phyloP scores from a whole-genome alignment of 805 yeast genomes.

The Myxozyma nipponensis region DNA sequence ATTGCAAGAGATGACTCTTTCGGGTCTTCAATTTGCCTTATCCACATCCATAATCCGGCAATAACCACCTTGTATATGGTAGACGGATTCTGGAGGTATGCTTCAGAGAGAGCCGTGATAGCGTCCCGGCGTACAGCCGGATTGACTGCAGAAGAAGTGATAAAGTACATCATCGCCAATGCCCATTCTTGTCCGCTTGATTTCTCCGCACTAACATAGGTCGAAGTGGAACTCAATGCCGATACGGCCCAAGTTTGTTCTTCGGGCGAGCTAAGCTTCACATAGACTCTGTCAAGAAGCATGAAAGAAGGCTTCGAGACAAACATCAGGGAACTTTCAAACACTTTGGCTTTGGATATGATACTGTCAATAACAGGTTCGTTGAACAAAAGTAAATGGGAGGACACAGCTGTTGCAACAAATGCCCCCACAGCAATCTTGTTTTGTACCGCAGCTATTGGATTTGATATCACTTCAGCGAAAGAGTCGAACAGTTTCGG shows the following conservation, averaged over 20 bases:
- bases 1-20: constrained; percentile 27
- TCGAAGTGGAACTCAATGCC: constrained; percentile 42
- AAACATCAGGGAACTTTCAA: constrained; percentile 34
- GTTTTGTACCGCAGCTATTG: constrained; percentile 51
- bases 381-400: constrained; percentile 25
- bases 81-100: constrained; percentile 40
- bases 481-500: constrained; percentile 37
- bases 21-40: constrained; percentile 21
- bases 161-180: constrained; percentile 27
- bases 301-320: constrained; percentile 48
- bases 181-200: constrained; percentile 29
- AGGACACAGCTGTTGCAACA: constrained; percentile 40
- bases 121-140: constrained; percentile 21
- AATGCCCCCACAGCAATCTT: constrained; percentile 54
- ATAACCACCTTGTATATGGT: constrained; percentile 46
- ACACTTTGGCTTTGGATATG: constrained; percentile 11
- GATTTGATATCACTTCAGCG: constrained; percentile 48
- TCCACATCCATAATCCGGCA: constrained; percentile 40
- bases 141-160: constrained; percentile 11
- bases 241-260: constrained; percentile 54
- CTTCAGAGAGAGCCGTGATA: constrained; percentile 28
- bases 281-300: constrained; percentile 46
- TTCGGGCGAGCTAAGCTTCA: constrained; percentile 45
- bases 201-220: constrained; percentile 16
- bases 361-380: constrained; percentile 31